Conservation (phyloP, 257 asterid species). For the Penstemon barbatus region DNA sequence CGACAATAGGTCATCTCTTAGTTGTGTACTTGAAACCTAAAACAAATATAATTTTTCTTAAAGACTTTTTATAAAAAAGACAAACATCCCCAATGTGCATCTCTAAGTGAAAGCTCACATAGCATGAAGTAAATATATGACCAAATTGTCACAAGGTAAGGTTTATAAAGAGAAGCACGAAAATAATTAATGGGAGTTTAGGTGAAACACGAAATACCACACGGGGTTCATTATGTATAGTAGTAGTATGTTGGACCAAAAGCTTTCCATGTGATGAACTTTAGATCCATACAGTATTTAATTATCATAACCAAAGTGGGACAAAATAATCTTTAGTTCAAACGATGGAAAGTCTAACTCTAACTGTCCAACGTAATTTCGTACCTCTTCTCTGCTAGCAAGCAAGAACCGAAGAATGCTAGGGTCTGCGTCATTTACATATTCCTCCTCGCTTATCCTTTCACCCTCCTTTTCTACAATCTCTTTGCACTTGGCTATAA, state of each 20-base stretch:
- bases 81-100: background rate
- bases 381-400: slow-evolving; percentile 98
- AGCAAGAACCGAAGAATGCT: slow-evolving; percentile 96
- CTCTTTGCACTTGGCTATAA: slow-evolving; percentile 73
- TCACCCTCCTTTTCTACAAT: slow-evolving; percentile 94
- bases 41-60: slow-evolving; percentile 17
- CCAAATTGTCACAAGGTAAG: background rate
- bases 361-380: background rate
- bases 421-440: slow-evolving; percentile 83
- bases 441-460: slow-evolving; percentile 84
- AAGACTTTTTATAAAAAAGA: background rate
- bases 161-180: background rate
- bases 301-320: background rate
- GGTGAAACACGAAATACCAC: too few relatives aligned
- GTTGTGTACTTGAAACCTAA: slow-evolving; percentile 86
- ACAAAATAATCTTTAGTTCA: background rate
- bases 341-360: slow-evolving; percentile 4
- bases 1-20: slow-evolving; percentile 94
- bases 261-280: background rate
- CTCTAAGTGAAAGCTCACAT: background rate
- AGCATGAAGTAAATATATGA: background rate
- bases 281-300: background rate
- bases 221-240: background rate
- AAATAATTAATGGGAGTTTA: background rate
- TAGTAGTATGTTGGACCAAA: background rate